Conservation (phyloP, 2,329 filamentous ascomycete genomes). For the Pseudogymnoascus sp. region DNA sequence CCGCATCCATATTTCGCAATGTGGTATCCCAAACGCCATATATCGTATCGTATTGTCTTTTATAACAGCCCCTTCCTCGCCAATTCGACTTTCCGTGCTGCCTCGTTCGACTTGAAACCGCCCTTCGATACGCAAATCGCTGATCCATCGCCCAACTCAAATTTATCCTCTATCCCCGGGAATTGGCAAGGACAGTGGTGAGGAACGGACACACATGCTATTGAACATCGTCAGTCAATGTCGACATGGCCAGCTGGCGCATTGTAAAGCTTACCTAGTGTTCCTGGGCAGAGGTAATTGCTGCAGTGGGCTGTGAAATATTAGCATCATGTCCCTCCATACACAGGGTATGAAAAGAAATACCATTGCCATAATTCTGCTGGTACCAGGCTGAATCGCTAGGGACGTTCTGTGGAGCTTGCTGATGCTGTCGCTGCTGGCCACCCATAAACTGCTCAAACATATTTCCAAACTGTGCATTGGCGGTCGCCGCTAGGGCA, state of each 20-base stretch:
- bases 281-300: constrained; percentile 91
- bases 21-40: constrained; percentile 6
- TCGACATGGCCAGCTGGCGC: not conserved
- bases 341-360: not conserved
- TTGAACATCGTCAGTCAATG: not conserved
- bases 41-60: constrained; percentile 16
- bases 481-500: constrained; percentile 45
- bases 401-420: constrained; percentile 68
- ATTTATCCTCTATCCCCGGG: constrained; percentile 68
- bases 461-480: constrained; percentile 80
- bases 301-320: constrained; percentile 64
- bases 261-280: constrained; percentile 45
- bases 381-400: constrained; percentile 80
- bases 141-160: constrained; percentile 64
- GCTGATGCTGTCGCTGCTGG: constrained; percentile 53
- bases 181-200: constrained; percentile 95
- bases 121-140: constrained; percentile 69
- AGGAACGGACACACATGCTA: constrained; percentile 86
- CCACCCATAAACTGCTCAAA: constrained; percentile 88
- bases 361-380: constrained; percentile 61
- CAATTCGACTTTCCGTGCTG: constrained; percentile 68
- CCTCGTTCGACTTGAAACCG: constrained; percentile 65
- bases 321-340: not conserved
- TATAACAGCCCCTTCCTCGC: constrained; percentile 71
- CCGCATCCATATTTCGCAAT: not conserved